Conservation (phyloP, 148 eudicot species). For the Camellia japonica region DNA sequence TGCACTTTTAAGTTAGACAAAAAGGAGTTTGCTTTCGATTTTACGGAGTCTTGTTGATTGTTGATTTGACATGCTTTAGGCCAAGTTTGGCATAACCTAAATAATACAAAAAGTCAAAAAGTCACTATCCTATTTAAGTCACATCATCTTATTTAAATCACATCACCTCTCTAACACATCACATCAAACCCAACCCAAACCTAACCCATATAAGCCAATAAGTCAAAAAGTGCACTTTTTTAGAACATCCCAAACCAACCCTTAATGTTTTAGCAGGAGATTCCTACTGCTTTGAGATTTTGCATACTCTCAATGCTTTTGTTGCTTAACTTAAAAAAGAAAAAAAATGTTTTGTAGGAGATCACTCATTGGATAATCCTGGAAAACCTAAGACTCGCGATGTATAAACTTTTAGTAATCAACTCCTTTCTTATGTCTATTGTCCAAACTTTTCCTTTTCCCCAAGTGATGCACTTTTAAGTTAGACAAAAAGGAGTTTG, state of each 20-base stretch:
- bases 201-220: no score
- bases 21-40: not conserved
- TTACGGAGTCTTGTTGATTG: not conserved
- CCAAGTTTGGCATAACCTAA: no score
- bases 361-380: slow-evolving; percentile 6
- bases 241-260: no score
- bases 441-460: slow-evolving; percentile 5
- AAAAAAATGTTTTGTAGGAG: slow-evolving; percentile 30
- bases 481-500: not conserved
- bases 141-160: no score
- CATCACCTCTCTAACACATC: no score
- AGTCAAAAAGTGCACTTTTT: no score
- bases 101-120: no score
- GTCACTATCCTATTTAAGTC: no score
- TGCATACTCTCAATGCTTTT: no score
- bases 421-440: not conserved
- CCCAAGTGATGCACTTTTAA: not conserved
- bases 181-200: no score
- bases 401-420: not conserved
- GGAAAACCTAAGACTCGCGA: slow-evolving; percentile 23
- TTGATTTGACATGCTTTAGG: slow-evolving; percentile 8
- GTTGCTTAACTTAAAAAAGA: no score
- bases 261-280: not conserved
- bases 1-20: not conserved
- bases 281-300: no score